Evolutionary conservation across 192 early-diverging fungal genomes (phyloP), one percentile per base, ranked within the genome.

Genomic region (Funneliformis mosseae): DNA sequence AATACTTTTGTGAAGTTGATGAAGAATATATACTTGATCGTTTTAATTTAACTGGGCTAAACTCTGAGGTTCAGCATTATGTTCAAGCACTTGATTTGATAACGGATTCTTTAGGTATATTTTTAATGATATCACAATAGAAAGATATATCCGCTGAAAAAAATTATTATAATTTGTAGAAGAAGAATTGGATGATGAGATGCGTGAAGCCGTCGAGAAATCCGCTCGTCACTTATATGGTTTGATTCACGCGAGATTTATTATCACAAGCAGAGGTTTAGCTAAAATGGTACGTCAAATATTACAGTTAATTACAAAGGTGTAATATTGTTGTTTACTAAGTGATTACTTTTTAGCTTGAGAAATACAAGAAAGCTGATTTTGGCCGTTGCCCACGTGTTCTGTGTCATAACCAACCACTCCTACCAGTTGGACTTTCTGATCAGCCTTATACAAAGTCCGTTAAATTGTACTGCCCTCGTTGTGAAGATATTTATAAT

Each of bases 1-100:
- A 99, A 84, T 96, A 97, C 83, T 98, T 97, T 89, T 98, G 96
- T 86, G 95, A 97, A 67, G 94, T 99, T n/a, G 98, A 99, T 83
- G 95, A 96, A 81, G 97, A 98, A 16, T 99, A 96, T 85, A 96
- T 99, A 73, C 85, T 94, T 73, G 98, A 99, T 88, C 88, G 96
- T 60, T 99, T 99, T 90, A 99, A 99, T 84, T 88, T 99, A 78
- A 97, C 98, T 4, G 97, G 97, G 38, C 88, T 99, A 55, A 92
- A 91, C 81, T 86, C 89, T 33, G 98, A 99, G 78, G 96, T 99
- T 16, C 92, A 91, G 72, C 92, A 97, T 83, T 99, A 97, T 85
- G 85, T 90, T 33, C 91, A 95, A 78, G 98, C 97, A 43, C 88
- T 96, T 78, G 96, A 97, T 71, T 86, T 98, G 84, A 97, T 99